Conservation (phyloP, 2,329 filamentous ascomycete species). For the Cladorrhinum sp. region DNA sequence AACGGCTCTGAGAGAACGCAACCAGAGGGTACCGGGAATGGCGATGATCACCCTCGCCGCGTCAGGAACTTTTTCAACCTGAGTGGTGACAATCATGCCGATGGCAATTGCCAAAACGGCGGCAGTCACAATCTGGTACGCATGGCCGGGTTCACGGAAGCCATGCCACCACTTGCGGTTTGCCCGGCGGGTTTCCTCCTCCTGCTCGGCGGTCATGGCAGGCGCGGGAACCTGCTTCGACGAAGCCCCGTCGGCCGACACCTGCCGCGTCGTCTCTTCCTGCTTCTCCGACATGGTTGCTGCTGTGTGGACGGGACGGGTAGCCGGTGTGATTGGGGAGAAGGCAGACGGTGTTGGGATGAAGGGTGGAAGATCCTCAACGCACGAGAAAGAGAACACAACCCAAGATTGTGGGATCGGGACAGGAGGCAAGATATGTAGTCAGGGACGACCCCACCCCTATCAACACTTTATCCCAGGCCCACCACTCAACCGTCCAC, state of each 20-base stretch:
- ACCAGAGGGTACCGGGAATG: slow-evolving; percentile 49
- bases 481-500: neutral
- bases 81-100: slow-evolving; percentile 43
- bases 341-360: neutral
- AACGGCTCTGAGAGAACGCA: slow-evolving; percentile 47
- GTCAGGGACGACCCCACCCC: neutral
- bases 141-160: slow-evolving; percentile 4
- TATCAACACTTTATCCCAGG: neutral
- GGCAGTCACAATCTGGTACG: slow-evolving; percentile 45
- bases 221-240: neutral
- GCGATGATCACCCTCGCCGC: slow-evolving; percentile 41
- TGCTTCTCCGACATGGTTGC: slow-evolving; percentile 6
- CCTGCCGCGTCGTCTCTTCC: neutral
- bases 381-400: slow-evolving; percentile 1
- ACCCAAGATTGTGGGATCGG: slow-evolving; percentile 5
- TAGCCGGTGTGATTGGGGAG: neutral
- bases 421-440: slow-evolving; percentile 1
- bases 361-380: neutral
- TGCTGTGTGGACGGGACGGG: neutral
- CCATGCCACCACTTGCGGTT: slow-evolving; percentile 10
- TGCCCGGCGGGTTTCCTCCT: neutral
- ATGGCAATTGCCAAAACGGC: slow-evolving; percentile 49
- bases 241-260: neutral
- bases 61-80: slow-evolving; percentile 41
- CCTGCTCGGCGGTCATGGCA: neutral